Conservation (phyloP, 2,329 filamentous ascomycete genomes). For the Aureobasidium sp. region DNA sequence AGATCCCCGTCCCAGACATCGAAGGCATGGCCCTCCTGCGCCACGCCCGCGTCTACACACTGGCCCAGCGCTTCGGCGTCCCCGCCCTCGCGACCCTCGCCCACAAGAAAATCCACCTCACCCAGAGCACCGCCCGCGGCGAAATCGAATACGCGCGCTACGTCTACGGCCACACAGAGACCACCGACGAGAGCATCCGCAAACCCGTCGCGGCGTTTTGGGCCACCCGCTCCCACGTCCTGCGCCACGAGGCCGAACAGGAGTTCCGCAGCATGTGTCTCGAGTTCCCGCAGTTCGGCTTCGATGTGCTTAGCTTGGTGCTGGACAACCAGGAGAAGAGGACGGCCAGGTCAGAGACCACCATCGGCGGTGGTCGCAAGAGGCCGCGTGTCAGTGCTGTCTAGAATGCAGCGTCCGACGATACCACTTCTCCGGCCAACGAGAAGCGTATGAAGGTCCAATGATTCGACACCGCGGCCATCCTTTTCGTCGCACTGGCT, state of each 20-base stretch:
- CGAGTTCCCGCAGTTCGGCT: slow-evolving; percentile 85
- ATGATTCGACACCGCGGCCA: background rate
- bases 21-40: slow-evolving; percentile 76
- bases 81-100: slow-evolving; percentile 63
- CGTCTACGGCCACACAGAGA: slow-evolving; percentile 68
- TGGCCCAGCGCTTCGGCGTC: slow-evolving; percentile 67
- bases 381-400: slow-evolving; percentile 26
- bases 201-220: slow-evolving; percentile 84
- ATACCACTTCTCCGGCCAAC: background rate
- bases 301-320: slow-evolving; percentile 71
- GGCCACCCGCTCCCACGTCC: slow-evolving; percentile 69
- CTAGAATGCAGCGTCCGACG: background rate
- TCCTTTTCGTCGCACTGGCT: background rate
- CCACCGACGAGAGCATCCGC: slow-evolving; percentile 63
- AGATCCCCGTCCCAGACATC: slow-evolving; percentile 59
- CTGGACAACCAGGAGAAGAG: slow-evolving; percentile 43
- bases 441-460: background rate
- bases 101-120: slow-evolving; percentile 84
- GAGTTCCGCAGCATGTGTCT: slow-evolving; percentile 80
- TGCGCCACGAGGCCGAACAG: slow-evolving; percentile 75
- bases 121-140: slow-evolving; percentile 76
- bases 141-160: slow-evolving; percentile 89
- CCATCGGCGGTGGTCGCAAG: slow-evolving; percentile 27
- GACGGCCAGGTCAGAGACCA: slow-evolving; percentile 28
- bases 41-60: slow-evolving; percentile 81